Evolutionary conservation across 768 basidiomycete genomes (phyloP).

Genomic region (Boletus reticuloceps): DNA sequence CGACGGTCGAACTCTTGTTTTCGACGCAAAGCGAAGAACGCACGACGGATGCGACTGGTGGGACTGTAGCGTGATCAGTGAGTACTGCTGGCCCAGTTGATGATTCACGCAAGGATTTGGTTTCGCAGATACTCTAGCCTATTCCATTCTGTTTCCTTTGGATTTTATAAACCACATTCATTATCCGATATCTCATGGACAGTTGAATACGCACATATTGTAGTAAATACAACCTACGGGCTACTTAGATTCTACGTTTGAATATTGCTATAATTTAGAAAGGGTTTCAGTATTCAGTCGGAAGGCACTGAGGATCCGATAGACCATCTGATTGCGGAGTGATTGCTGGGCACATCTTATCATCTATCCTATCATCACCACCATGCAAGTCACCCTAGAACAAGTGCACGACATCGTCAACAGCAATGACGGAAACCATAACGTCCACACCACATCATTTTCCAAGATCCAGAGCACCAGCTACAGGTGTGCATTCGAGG

Average conservation of each 20-base stretch:
- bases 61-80: background rate
- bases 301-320: no score
- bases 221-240: background rate
- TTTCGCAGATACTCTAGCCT: no score
- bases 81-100: background rate
- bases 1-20: slow-evolving; percentile 11
- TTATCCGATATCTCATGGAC: background rate
- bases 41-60: no score
- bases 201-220: background rate
- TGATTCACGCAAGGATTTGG: no score
- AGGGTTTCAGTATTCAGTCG: no score
- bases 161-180: background rate
- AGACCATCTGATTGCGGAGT: no score
- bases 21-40: background rate
- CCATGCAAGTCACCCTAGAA: slow-evolving; percentile 22
- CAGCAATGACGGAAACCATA: slow-evolving; percentile 16
- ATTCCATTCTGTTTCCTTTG: no score
- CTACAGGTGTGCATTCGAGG: slow-evolving; percentile 28
- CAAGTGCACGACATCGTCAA: slow-evolving; percentile 33
- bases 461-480: slow-evolving; percentile 23
- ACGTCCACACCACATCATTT: slow-evolving; percentile 14
- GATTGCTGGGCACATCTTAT: background rate
- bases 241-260: no score
- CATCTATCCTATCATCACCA: background rate
- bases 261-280: no score